Evolutionary conservation across 2,329 filamentous ascomycete species (phyloP).

Genomic region (Penicillium palitans): DNA sequence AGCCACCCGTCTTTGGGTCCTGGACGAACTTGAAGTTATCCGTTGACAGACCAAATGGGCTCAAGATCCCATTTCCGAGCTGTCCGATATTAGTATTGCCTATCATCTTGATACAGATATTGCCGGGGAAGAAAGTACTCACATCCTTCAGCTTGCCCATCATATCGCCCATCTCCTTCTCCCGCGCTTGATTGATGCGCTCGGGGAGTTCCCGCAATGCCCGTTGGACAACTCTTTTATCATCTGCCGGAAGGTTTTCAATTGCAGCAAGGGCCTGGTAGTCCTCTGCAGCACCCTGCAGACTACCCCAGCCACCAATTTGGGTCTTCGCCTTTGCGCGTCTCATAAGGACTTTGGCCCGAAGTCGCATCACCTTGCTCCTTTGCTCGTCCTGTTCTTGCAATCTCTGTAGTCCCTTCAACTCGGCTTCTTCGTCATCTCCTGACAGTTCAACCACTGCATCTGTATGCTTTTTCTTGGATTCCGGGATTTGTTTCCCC

Average conservation of each 20-base stretch:
- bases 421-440: constrained; percentile 41
- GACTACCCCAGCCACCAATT: constrained; percentile 73
- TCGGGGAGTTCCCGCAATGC: constrained; percentile 68
- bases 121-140: constrained; percentile 33
- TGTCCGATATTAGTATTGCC: constrained; percentile 32
- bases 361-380: constrained; percentile 72
- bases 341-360: constrained; percentile 78
- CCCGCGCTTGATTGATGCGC: constrained; percentile 73
- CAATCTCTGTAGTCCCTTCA: constrained; percentile 45
- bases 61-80: constrained; percentile 86
- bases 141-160: constrained; percentile 91
- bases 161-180: constrained; percentile 91
- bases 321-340: constrained; percentile 72
- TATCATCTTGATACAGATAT: constrained; percentile 3
- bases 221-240: constrained; percentile 65
- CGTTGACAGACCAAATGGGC: constrained; percentile 89
- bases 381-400: constrained; percentile 49
- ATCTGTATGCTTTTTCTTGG: constrained; percentile 18
- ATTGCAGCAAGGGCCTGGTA: constrained; percentile 67
- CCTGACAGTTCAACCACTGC: constrained; percentile 54
- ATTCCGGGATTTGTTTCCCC: constrained; percentile 16
- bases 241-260: constrained; percentile 62
- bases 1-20: constrained; percentile 84
- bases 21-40: constrained; percentile 94
- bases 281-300: constrained; percentile 77